These are phyloP conservation scores for Nicotiana benthamiana DNA, from an alignment of 257 asterid species.

Conservation along the genomic window DNA sequence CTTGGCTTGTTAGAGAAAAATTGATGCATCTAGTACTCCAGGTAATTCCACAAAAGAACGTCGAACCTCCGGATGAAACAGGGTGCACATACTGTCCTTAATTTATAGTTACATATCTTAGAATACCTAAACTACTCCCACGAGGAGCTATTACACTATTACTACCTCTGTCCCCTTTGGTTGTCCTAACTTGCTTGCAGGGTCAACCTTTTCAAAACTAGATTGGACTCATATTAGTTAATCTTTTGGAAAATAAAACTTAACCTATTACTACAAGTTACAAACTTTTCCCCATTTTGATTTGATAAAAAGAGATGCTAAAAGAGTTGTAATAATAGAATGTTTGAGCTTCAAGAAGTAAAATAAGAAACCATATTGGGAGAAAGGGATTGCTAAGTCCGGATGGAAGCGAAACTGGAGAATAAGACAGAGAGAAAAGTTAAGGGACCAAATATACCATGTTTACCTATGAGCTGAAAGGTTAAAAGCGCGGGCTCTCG, in stretches of 20 bases:
- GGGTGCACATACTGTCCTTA: not conserved
- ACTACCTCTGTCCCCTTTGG: not conserved
- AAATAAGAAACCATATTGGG: not conserved
- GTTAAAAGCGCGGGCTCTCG: no score
- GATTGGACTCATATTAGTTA: not conserved
- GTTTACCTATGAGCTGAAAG: no score
- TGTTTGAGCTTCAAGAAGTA: not conserved
- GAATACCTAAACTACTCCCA: not conserved
- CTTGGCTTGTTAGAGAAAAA: not conserved
- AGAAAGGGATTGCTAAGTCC: not conserved
- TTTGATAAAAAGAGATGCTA: not conserved
- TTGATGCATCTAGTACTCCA: not conserved
- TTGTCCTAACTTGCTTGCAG: not conserved
- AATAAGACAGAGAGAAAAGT: not conserved
- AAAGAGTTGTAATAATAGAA: not conserved
- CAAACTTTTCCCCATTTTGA: not conserved
- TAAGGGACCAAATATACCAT: not conserved
- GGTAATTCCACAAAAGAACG: not conserved
- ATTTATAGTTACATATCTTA: not conserved
- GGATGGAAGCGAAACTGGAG: not conserved
- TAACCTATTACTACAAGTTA: not conserved
- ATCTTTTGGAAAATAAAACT: not conserved
- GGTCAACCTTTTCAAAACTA: not conserved
- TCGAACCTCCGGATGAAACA: not conserved
- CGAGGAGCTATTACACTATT: not conserved